These are phyloP conservation scores for Suillus fuscotomentosus DNA, from an alignment of 768 basidiomycete genomes.

Conservation along the genomic window DNA sequence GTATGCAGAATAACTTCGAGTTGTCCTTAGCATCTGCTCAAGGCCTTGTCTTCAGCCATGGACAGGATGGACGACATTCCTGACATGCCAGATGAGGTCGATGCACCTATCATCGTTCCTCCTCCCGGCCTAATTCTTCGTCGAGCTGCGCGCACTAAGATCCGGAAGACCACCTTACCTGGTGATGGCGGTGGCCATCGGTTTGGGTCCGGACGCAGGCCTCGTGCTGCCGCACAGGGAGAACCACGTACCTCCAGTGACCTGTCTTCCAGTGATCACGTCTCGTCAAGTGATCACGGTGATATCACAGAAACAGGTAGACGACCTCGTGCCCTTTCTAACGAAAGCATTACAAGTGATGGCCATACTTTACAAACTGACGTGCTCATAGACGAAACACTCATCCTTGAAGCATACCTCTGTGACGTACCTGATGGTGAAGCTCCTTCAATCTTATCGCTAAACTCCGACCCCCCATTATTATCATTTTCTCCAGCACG, in stretches of 20 bases:
- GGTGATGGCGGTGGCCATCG: constrained; percentile 85
- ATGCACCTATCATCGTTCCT: constrained; percentile 84
- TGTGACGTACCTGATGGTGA: constrained; percentile 51
- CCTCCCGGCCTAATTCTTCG: constrained; percentile 88
- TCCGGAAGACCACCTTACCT: constrained; percentile 77
- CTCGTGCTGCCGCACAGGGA: constrained; percentile 24
- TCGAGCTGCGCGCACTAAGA: constrained; percentile 91
- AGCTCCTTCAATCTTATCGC: constrained; percentile 16
- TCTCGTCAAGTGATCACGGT: constrained; percentile 55
- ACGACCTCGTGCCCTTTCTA: constrained; percentile 35
- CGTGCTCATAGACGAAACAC: constrained; percentile 77
- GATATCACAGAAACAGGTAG: constrained; percentile 40
- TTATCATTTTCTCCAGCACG: constrained; percentile 23
- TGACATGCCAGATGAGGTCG: constrained; percentile 74
- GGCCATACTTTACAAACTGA: constrained; percentile 54
- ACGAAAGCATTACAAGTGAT: constrained; percentile 39
- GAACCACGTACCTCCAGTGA: constrained; percentile 69
- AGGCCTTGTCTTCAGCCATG: constrained; percentile 43
- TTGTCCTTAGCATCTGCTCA: constrained; percentile 20
- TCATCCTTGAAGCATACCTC: constrained; percentile 84
- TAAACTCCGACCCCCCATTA: constrained; percentile 19
- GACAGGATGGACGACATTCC: constrained; percentile 67
- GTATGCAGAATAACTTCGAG: constrained; percentile 29
- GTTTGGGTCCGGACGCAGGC: constrained; percentile 49
- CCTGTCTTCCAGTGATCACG: constrained; percentile 48